These are phyloP conservation scores for Chondrus crispus DNA, from an alignment of 23 red algal genomes.

Conservation along the genomic window DNA sequence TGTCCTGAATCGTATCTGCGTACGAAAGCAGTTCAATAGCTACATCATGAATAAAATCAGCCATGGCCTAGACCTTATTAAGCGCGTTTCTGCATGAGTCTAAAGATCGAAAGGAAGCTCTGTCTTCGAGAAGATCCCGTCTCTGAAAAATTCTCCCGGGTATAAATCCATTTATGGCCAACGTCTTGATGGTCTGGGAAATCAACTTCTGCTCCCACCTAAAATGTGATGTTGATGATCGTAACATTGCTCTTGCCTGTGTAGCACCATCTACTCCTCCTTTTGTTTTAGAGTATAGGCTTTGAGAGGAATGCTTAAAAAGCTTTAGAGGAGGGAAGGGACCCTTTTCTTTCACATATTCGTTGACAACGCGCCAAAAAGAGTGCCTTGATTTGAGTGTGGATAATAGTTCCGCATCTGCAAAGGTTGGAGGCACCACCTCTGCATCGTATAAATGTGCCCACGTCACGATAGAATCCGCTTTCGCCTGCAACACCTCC, in stretches of 20 bases:
- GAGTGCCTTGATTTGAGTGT: neutral
- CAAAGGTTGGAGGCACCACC: neutral
- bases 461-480: neutral
- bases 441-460: neutral
- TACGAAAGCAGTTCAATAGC: neutral
- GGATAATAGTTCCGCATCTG: neutral
- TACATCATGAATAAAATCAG: neutral
- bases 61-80: neutral
- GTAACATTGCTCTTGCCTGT: neutral
- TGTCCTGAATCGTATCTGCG: neutral
- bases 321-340: neutral
- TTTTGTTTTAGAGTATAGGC: constrained; percentile 12
- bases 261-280: neutral
- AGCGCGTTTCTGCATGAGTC: neutral
- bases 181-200: neutral
- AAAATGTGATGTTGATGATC: neutral
- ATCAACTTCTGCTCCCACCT: constrained; percentile 9
- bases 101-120: neutral
- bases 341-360: neutral
- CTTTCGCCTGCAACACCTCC: neutral
- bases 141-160: neutral
- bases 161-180: neutral
- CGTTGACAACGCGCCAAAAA: neutral
- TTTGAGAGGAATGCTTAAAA: neutral
- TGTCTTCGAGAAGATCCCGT: neutral